Conservation (phyloP, 257 asterid species). For the Solanum gandarillasii region DNA sequence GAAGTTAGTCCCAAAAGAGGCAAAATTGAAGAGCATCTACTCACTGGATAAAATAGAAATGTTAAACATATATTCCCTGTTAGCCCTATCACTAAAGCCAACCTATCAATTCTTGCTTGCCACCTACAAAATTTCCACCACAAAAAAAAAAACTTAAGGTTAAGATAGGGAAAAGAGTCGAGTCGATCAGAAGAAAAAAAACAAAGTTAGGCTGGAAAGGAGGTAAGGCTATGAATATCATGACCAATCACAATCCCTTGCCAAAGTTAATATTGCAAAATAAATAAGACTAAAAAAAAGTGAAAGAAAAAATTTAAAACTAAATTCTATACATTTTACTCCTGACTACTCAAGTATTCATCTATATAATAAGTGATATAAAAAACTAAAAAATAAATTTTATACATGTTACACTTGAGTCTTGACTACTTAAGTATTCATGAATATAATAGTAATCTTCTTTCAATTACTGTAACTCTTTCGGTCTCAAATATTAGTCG, state of each 20-base stretch:
- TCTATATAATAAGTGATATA: not conserved
- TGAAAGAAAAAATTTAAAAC: not conserved
- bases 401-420: not conserved
- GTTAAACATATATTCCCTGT: conserved; percentile 78
- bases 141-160: not conserved
- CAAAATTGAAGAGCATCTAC: conserved; percentile 75
- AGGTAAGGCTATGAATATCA: too few species aligned
- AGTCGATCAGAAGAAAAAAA: not conserved
- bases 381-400: too few species aligned
- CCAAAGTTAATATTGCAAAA: not conserved
- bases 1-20: conserved; percentile 75
- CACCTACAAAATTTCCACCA: conserved; percentile 33
- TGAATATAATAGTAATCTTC: not conserved
- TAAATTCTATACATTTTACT: not conserved
- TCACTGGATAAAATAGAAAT: conserved; percentile 79
- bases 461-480: too few species aligned
- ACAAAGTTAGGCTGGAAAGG: too few species aligned
- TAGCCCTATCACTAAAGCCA: conserved; percentile 64
- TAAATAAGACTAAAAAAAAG: not conserved
- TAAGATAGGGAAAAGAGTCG: not conserved
- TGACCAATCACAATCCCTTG: too few species aligned
- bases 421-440: not conserved
- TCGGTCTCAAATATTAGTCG: too few species aligned
- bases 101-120: conserved; percentile 84
- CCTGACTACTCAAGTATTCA: not conserved